Percentiles rank a stretch among this genome's conserved stretches.
These are phyloP conservation scores for Beauveria bassiana DNA, from an alignment of 2,329 filamentous ascomycete genomes.

Conservation along the genomic window DNA sequence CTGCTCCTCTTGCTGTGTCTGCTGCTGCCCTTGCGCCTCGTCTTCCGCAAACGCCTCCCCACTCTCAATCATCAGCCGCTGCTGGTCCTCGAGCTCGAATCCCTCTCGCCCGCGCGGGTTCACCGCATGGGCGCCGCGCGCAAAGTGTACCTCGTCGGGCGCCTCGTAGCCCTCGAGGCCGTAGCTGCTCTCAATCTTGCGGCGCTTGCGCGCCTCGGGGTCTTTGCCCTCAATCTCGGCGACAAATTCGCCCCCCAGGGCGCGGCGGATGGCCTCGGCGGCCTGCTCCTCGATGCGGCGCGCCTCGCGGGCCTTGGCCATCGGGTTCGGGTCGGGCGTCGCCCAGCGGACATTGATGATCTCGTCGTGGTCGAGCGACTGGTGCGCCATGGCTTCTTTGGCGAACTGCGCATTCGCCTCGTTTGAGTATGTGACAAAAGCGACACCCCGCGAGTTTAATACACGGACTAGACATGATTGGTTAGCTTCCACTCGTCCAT, in stretches of 20 bases:
- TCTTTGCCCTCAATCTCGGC: conserved; percentile 91
- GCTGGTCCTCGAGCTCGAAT: conserved; percentile 56
- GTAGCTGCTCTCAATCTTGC: conserved; percentile 84
- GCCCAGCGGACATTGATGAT: conserved; percentile 96
- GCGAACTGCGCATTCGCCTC: conserved; percentile 86
- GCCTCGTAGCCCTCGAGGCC: conserved; percentile 88
- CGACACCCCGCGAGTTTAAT: conserved; percentile 81
- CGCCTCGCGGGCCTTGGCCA: conserved; percentile 87
- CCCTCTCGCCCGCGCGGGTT: conserved; percentile 52
- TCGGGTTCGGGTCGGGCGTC: conserved; percentile 90
- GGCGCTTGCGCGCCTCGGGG: conserved; percentile 75
- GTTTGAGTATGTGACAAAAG: conserved; percentile 89
- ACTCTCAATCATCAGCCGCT: conserved; percentile 49
- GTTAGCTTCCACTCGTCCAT: neutral
- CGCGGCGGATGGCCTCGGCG: conserved; percentile 82
- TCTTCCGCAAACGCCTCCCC: conserved; percentile 41
- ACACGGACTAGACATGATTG: conserved; percentile 51
- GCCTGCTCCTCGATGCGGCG: conserved; percentile 89
- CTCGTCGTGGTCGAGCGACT: conserved; percentile 83
- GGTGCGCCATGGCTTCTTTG: conserved; percentile 93
- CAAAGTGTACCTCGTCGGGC: conserved; percentile 89
- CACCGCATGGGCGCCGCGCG: conserved; percentile 62
- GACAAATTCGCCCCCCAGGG: conserved; percentile 82
- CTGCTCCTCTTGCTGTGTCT: conserved; percentile 23
- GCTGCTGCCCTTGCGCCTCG: conserved; percentile 13